Evolutionary conservation across 2,329 filamentous ascomycete genomes (phyloP), one percentile per base, ranked within the genome.

Genomic region (Malbranchea zuffiana): DNA sequence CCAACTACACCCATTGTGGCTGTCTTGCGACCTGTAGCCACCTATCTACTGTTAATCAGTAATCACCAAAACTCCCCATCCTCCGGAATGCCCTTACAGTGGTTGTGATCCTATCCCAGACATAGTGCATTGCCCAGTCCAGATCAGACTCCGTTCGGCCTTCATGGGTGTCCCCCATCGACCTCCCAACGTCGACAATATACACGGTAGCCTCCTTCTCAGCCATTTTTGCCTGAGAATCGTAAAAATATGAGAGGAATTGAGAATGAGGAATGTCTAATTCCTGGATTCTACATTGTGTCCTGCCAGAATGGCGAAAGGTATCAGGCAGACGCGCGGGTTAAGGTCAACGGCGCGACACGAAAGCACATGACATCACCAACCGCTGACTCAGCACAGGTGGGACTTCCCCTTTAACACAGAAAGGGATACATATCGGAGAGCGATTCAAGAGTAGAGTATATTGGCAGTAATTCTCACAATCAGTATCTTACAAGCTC

Each of bases 151-250:
- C 74, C 13, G 66, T 56, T 47, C 90, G 77, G 17, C 80, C 84
- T 62, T 75, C 70, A 49, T 76, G 74, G 49, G 68, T 72, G 54
- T 81, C 68, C 40, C 71, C 80, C 82, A 93, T 95, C n/a, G 87
- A 82, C 52, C 66, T 68, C 40, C 86, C 87, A 16, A 95, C 68
- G 62, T 98, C 90, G 43, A 98, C 63, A 49, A 98, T 80, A 59
- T 90, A 98, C 28, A 96, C 75, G 0, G 81, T 90, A 6, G 86
- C 85, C 65, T 96, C 85, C 59, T 98, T 98, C 44, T 82, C 78
- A 7, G 86, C 81, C 88, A 96, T 96, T 38, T 41, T 68, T 12
- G 20, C n/a, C 11, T 11, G 20, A 16, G 18, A 19, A 11, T 25
- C 10, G 11, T 2, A 25, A 12, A 15, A 11, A 2, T 35, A 17